phyloP scores from a whole-genome alignment of 1,284 basidiomycete species.

The Rhodofomes roseus region DNA sequence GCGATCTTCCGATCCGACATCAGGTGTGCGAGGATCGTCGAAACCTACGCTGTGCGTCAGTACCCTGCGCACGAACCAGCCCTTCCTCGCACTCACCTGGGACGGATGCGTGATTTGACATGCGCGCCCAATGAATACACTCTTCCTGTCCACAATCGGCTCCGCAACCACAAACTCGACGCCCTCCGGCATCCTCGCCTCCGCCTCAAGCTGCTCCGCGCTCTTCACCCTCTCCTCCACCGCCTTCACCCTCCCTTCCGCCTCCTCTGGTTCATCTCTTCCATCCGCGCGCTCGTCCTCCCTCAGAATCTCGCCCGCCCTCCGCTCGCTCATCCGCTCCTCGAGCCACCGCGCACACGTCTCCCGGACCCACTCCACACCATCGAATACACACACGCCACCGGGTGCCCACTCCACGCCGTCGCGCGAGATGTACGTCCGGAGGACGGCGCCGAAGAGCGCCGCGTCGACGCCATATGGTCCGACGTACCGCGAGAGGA shows the following conservation, averaged over 20 bases:
- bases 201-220: constrained; percentile 4
- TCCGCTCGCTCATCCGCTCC: constrained; percentile 53
- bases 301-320: constrained; percentile 52
- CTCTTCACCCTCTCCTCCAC: not conserved
- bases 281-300: constrained; percentile 43
- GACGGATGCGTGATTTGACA: constrained; percentile 75
- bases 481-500: constrained; percentile 85
- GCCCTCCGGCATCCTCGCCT: constrained; percentile 48
- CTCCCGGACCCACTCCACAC: constrained; percentile 75
- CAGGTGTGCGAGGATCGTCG: constrained; percentile 67
- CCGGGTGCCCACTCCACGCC: constrained; percentile 75
- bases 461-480: constrained; percentile 67
- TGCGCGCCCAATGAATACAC: constrained; percentile 79
- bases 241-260: constrained; percentile 6
- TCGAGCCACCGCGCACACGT: constrained; percentile 70
- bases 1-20: constrained; percentile 71
- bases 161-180: constrained; percentile 66
- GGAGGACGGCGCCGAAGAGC: constrained; percentile 75
- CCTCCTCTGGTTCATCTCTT: constrained; percentile 9
- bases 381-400: constrained; percentile 85
- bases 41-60: constrained; percentile 45
- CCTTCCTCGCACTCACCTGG: constrained; percentile 44
- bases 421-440: constrained; percentile 76
- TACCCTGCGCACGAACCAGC: not conserved
- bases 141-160: constrained; percentile 81